A percentile compares a stretch with the other conserved stretches of the same genome.
These are phyloP conservation scores for Nematocida ironsii DNA, from an alignment of 371 early-diverging fungal species.

Conservation along the genomic window DNA sequence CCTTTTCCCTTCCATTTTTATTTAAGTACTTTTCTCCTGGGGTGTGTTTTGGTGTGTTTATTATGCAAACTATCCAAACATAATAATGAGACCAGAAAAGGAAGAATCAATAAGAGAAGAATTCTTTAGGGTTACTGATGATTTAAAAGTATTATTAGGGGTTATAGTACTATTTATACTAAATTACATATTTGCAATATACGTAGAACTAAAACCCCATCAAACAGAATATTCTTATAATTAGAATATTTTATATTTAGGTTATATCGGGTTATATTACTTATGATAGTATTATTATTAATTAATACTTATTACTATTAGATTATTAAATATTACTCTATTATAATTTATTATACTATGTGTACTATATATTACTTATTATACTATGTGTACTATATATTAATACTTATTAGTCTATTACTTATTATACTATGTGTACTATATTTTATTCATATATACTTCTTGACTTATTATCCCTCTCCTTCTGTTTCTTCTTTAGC, in stretches of 20 bases:
- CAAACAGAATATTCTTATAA: neutral
- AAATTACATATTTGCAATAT: slow-evolving; percentile 10
- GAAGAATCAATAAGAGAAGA: neutral
- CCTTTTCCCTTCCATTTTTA: neutral
- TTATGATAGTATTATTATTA: no score
- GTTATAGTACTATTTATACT: slow-evolving; percentile 2
- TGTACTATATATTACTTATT: no score
- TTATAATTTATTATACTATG: no score
- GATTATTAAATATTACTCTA: no score
- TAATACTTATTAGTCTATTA: no score
- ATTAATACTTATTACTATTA: no score
- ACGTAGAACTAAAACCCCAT: slow-evolving; percentile 8
- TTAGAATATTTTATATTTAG: no score
- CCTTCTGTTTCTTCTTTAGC: slow-evolving; percentile 48
- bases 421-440: no score
- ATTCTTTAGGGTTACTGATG: neutral
- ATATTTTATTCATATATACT: neutral
- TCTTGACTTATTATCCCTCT: slow-evolving; percentile 45
- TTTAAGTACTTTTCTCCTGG: neutral
- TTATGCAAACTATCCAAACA: neutral
- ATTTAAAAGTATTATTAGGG: slow-evolving; percentile 2
- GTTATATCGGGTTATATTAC: no score
- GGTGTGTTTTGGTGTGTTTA: neutral
- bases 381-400: neutral
- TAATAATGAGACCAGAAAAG: neutral